A percentile compares a stretch with the other conserved stretches of the same genome.
phyloP scores from a whole-genome alignment of 2,329 filamentous ascomycete species.

The Colletotrichum scovillei region DNA sequence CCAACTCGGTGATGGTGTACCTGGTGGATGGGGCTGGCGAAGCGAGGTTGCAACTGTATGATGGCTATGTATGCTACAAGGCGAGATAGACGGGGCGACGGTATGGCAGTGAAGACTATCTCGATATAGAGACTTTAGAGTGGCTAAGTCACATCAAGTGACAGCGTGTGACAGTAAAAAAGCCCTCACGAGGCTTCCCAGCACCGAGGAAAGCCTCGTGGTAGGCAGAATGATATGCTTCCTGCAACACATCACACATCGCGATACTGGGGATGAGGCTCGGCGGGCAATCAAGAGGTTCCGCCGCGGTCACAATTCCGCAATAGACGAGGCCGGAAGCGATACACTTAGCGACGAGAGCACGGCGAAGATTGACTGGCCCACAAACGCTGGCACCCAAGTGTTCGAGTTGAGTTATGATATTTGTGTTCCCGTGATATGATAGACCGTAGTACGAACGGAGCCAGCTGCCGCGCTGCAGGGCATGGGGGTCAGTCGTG shows the following conservation, averaged over 20 bases:
- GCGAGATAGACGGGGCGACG: background rate
- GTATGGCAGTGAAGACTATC: background rate
- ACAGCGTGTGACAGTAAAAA: background rate
- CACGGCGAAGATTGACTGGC: conserved; percentile 4
- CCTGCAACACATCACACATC: background rate
- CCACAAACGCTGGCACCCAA: conserved; percentile 21
- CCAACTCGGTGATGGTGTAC: conserved; percentile 46
- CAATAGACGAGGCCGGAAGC: conserved; percentile 12
- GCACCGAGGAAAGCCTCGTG: background rate
- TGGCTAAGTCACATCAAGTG: too few relatives aligned
- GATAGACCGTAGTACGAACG: conserved; percentile 2
- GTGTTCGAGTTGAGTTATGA: conserved; percentile 4
- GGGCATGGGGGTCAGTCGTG: background rate
- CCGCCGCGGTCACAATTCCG: conserved; percentile 29
- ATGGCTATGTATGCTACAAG: conserved; percentile 11
- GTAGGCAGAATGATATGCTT: background rate
- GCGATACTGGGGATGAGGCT: conserved; percentile 8
- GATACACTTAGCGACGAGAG: background rate
- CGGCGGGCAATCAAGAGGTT: background rate
- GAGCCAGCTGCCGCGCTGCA: conserved; percentile 1
- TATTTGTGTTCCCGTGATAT: conserved; percentile 17
- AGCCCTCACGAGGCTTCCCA: background rate
- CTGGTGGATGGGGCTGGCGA: conserved; percentile 59
- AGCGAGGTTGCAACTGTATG: conserved; percentile 55
- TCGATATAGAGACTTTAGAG: too few relatives aligned